phyloP scores from a whole-genome alignment of 169 alveolate species.

The Toxoplasma gondii region DNA sequence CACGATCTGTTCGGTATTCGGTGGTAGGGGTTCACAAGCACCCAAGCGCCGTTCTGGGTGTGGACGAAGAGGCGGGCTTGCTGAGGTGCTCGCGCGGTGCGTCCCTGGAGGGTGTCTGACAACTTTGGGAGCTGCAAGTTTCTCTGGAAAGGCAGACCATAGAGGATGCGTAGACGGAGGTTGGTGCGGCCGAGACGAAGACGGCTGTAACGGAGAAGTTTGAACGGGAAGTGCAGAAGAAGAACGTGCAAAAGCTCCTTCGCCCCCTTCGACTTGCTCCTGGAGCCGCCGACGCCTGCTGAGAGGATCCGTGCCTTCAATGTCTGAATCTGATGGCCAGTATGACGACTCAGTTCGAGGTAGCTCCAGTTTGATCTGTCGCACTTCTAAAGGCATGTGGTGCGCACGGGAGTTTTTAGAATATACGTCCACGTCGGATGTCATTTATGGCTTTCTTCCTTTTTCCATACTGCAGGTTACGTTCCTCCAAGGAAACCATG shows the following conservation, averaged over 20 bases:
- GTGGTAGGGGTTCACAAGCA: conserved; percentile 36
- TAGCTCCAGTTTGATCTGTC: conserved; percentile 3
- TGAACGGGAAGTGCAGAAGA: background rate
- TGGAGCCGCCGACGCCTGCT: background rate
- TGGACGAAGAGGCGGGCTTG: conserved; percentile 14
- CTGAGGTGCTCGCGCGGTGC: background rate
- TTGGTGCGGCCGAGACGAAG: background rate
- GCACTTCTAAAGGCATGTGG: background rate
- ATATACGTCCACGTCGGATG: no score
- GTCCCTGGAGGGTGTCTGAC: conserved; percentile 17
- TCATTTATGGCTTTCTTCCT: no score
- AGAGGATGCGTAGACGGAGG: background rate
- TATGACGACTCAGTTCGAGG: conserved; percentile 28
- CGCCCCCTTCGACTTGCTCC: background rate
- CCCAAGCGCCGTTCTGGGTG: conserved; percentile 21
- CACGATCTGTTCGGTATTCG: conserved; percentile 7
- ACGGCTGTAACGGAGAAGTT: background rate
- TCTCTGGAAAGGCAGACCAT: conserved; percentile 27
- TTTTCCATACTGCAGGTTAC: no score
- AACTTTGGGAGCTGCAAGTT: background rate
- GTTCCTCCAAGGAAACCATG: no score
- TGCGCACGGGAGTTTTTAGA: no score
- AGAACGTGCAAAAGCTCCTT: background rate
- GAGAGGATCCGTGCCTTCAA: background rate
- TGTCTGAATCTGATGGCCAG: conserved; percentile 39